Evolutionary conservation across 805 yeast genomes (phyloP).

Genomic region (Isabelozyma pseudorhagii): DNA sequence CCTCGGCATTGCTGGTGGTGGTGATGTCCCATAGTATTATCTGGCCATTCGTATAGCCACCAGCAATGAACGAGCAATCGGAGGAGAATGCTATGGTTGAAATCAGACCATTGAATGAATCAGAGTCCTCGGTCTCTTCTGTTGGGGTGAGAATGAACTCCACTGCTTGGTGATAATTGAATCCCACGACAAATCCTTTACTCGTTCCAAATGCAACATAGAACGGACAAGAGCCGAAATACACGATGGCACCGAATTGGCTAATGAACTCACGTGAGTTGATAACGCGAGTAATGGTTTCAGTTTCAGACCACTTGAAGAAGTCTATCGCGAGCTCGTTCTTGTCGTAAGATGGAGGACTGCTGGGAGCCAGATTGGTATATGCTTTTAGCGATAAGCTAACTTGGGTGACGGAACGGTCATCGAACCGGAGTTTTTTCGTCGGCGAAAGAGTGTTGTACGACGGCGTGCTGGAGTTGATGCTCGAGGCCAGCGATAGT

Average conservation of each 20-base stretch:
- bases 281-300: slow-evolving; percentile 14
- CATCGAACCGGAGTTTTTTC: slow-evolving; percentile 31
- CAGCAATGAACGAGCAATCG: slow-evolving; percentile 68
- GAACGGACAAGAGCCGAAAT: slow-evolving; percentile 22
- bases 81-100: slow-evolving; percentile 56
- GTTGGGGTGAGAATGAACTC: slow-evolving; percentile 37
- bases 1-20: slow-evolving; percentile 31
- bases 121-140: slow-evolving; percentile 7
- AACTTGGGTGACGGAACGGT: slow-evolving; percentile 32
- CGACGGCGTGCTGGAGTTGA: background rate
- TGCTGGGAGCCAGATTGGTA: background rate
- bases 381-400: slow-evolving; percentile 16
- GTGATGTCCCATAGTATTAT: slow-evolving; percentile 64
- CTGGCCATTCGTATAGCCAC: slow-evolving; percentile 65
- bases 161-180: slow-evolving; percentile 65
- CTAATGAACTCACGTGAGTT: slow-evolving; percentile 19
- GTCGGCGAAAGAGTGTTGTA: slow-evolving; percentile 1
- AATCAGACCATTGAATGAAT: slow-evolving; percentile 31
- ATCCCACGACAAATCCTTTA: slow-evolving; percentile 61
- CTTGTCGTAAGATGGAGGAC: background rate
- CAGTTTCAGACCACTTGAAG: slow-evolving; percentile 25
- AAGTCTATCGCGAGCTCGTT: slow-evolving; percentile 2
- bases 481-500: background rate
- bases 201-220: slow-evolving; percentile 67
- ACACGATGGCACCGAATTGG: slow-evolving; percentile 19